These are phyloP conservation scores for Pseudogymnoascus sp. DNA, from an alignment of 2,329 filamentous ascomycete species.

Conservation along the genomic window DNA sequence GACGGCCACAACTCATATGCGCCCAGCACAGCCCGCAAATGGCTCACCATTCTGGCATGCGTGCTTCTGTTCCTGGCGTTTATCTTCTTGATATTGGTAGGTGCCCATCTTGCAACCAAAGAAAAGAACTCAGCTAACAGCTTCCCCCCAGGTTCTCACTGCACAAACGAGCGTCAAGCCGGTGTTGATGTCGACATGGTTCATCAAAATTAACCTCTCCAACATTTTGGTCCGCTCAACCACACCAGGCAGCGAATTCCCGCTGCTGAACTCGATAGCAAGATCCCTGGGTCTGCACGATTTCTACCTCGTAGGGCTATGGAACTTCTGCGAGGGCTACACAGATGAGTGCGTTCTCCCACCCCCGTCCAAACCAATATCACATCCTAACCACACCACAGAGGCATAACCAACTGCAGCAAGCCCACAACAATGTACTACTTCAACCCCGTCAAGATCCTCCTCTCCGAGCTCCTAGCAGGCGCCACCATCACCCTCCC, in stretches of 20 bases:
- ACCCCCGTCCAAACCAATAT: conserved; percentile 36
- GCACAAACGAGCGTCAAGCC: conserved; percentile 60
- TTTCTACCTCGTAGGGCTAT: conserved; percentile 88
- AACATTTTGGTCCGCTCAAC: conserved; percentile 47
- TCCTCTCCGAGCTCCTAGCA: conserved; percentile 70
- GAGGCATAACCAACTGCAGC: conserved; percentile 71
- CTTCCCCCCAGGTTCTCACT: conserved; percentile 47
- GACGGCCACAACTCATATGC: neutral
- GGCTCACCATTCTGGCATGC: conserved; percentile 53
- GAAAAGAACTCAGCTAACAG: neutral
- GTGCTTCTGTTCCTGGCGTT: conserved; percentile 66
- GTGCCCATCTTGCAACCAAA: neutral
- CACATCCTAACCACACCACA: conserved; percentile 48
- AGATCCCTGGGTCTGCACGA: conserved; percentile 82
- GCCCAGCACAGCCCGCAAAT: conserved; percentile 35
- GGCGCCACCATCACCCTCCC: conserved; percentile 80
- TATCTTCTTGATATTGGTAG: conserved; percentile 71
- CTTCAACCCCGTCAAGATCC: conserved; percentile 83
- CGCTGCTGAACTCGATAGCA: conserved; percentile 81
- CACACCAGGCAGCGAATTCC: conserved; percentile 40
- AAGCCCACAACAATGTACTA: conserved; percentile 65
- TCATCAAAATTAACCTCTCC: conserved; percentile 75
- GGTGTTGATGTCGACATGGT: conserved; percentile 65
- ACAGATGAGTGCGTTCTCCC: conserved; percentile 43
- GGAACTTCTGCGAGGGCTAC: conserved; percentile 89